Conservation (phyloP, 768 basidiomycete species). For the Tricholoma flavovirens region DNA sequence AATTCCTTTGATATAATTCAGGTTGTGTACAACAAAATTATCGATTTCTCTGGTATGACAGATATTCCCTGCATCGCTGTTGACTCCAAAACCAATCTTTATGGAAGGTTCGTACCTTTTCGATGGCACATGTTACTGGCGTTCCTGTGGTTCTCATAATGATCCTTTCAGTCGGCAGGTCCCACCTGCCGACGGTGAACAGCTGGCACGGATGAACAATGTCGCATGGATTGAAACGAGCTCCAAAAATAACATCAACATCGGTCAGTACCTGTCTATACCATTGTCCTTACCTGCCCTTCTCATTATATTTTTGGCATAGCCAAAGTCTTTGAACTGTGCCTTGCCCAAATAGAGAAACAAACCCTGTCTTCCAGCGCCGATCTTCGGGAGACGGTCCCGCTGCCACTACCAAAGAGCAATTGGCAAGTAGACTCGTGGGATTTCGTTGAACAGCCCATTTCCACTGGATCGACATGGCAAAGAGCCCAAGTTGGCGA, state of each 20-base stretch:
- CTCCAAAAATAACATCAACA: slow-evolving; percentile 75
- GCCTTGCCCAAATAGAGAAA: slow-evolving; percentile 76
- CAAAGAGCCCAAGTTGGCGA: too few species aligned
- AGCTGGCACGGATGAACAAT: slow-evolving; percentile 60
- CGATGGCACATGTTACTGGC: slow-evolving; percentile 2
- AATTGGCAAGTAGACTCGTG: too few species aligned
- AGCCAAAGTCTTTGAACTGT: slow-evolving; percentile 79
- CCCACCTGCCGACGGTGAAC: slow-evolving; percentile 55
- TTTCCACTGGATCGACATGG: too few species aligned
- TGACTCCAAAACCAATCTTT: slow-evolving; percentile 82
- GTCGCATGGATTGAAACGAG: slow-evolving; percentile 84
- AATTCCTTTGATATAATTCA: slow-evolving; percentile 89
- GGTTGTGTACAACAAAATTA: slow-evolving; percentile 88
- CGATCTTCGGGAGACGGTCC: too few species aligned
- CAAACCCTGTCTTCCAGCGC: slow-evolving; percentile 43
- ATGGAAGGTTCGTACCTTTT: slow-evolving; percentile 50
- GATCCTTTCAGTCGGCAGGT: slow-evolving; percentile 57
- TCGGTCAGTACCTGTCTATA: slow-evolving; percentile 46
- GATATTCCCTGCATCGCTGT: slow-evolving; percentile 89
- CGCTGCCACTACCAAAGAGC: too few species aligned
- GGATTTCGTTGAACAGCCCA: too few species aligned
- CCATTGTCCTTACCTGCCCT: background rate
- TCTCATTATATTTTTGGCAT: slow-evolving; percentile 3
- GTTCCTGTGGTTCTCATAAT: slow-evolving; percentile 10
- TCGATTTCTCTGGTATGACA: slow-evolving; percentile 76